Conservation (phyloP, 768 basidiomycete species). For the Pulveroboletus sp. region DNA sequence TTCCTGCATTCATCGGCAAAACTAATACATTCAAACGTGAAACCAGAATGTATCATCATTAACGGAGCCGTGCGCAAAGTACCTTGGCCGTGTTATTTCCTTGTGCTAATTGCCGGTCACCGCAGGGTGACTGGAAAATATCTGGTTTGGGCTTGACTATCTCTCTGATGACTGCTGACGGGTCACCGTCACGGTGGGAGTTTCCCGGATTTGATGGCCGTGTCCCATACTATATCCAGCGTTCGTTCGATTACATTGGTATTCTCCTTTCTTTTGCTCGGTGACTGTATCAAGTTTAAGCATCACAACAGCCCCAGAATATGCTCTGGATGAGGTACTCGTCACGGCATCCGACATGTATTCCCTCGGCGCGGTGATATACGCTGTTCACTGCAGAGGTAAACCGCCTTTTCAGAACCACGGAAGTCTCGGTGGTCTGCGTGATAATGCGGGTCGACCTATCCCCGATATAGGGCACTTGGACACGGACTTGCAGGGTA, state of each 20-base stretch:
- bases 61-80: slow-evolving; percentile 69
- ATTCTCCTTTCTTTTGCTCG: slow-evolving; percentile 1
- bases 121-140: slow-evolving; percentile 96
- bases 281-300: slow-evolving; percentile 1
- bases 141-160: slow-evolving; percentile 87
- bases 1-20: slow-evolving; percentile 93
- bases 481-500: slow-evolving; percentile 73
- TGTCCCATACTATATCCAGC: slow-evolving; percentile 76
- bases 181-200: slow-evolving; percentile 78
- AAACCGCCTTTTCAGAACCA: slow-evolving; percentile 85
- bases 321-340: slow-evolving; percentile 84
- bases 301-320: slow-evolving; percentile 75
- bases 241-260: slow-evolving; percentile 96
- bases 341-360: slow-evolving; percentile 90
- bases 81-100: neutral
- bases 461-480: slow-evolving; percentile 57
- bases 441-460: slow-evolving; percentile 64
- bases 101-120: neutral
- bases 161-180: slow-evolving; percentile 61
- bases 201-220: slow-evolving; percentile 85
- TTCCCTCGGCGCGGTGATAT: slow-evolving; percentile 85
- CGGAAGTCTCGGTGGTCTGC: slow-evolving; percentile 62
- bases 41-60: slow-evolving; percentile 82
- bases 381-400: slow-evolving; percentile 87
- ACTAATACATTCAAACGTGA: slow-evolving; percentile 87